Evolutionary conservation across 2,329 filamentous ascomycete genomes (phyloP).

Genomic region (Aspergillus fischeri): DNA sequence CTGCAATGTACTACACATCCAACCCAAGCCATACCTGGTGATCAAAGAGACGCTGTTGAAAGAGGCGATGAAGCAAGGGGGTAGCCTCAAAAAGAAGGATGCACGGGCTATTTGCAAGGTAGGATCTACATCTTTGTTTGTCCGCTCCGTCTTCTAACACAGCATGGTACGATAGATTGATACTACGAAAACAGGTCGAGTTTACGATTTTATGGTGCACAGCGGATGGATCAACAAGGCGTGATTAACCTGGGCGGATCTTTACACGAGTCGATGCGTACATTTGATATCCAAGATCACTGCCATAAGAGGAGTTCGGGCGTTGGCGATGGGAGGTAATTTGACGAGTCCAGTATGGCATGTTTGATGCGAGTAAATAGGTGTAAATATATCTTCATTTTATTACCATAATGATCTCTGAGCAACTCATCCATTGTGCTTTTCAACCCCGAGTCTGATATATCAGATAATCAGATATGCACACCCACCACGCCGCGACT

Average conservation of each 20-base stretch:
- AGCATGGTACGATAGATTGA: constrained; percentile 57
- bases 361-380: background rate
- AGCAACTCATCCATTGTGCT: background rate
- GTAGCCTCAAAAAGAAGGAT: constrained; percentile 87
- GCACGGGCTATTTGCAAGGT: constrained; percentile 75
- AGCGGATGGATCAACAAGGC: constrained; percentile 88
- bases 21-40: constrained; percentile 91
- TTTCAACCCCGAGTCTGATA: background rate
- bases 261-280: constrained; percentile 1
- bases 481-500: background rate
- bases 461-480: background rate
- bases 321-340: constrained; percentile 2
- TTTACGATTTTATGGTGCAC: constrained; percentile 94
- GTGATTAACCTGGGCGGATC: constrained; percentile 34
- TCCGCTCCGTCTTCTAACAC: constrained; percentile 2
- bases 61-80: constrained; percentile 85
- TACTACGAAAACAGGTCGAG: constrained; percentile 73
- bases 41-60: constrained; percentile 92
- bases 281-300: constrained; percentile 14
- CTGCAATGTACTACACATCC: constrained; percentile 76
- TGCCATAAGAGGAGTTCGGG: background rate
- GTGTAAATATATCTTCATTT: background rate
- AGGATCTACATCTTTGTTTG: constrained; percentile 11
- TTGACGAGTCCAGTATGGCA: background rate
- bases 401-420: background rate